Base-by-base conservation (phyloP, 306 rosid genomes). In the Parietaria judaica region DNA sequence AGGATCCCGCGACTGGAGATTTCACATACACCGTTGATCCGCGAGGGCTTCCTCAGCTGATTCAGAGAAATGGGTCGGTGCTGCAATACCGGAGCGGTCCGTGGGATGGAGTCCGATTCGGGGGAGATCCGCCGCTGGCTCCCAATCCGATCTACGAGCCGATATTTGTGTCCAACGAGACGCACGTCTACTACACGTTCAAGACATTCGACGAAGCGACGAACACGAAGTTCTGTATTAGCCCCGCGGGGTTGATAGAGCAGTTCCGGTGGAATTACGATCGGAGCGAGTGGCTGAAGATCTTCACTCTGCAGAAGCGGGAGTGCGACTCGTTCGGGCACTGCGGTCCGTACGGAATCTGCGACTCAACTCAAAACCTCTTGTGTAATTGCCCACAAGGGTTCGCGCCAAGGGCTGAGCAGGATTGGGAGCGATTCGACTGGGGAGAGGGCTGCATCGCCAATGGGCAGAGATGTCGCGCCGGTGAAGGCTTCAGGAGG, bases 1-100 rank as follows among this genome's bases (percentile, higher is more conserved):
- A 73, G 49, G 77, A 78, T 11, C 77, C 74, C 3, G 69, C 79
- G 17, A 38, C 58, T 12, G 79, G 77, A 58, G 50, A 61, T 59
- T 74, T 35, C 61, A 70, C 69, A 36, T 74, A 36, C 16, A 15
- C 14, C 6, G 56, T 78, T 54, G 72, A 70, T 10, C 61, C 56
- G 5, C 45, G 3, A 3, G 75, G 66, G 14, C 56, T 73, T 46
- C 71, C 79, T 11, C 66, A 74, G 59, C 17, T 58, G 11, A 41
- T 57, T 17, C 56, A 35, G 47, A 5, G 46, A 0, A 48, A 12
- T 2, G 71, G 64, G 11, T 46, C 64, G 3, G 10, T 14, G 3
- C 36, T 49, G 0, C 6, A 12, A 11, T 67, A n/a, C 14, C 36
- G 58, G 15, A 57, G 39, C 36, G 64, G 64, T 14, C 47, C 55